phyloP scores from a whole-genome alignment of 1,284 basidiomycete genomes.

The Bondarzewia mesenterica region DNA sequence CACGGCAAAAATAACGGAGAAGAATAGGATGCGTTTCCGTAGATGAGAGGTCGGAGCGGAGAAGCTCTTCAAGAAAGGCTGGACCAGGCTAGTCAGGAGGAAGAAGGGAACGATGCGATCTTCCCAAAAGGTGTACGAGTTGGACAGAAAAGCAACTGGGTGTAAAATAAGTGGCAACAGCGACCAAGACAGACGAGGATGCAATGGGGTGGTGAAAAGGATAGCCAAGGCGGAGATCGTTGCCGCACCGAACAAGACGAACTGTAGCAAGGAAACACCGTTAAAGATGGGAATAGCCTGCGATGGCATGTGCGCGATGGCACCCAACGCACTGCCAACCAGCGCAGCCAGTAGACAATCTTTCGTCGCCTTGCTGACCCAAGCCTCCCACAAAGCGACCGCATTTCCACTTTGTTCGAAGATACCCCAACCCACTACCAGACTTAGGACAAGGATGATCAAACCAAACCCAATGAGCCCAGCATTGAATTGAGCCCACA shows the following conservation, averaged over 20 bases:
- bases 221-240: slow-evolving; percentile 32
- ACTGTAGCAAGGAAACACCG: slow-evolving; percentile 34
- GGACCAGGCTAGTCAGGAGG: slow-evolving; percentile 53
- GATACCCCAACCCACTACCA: slow-evolving; percentile 38
- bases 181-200: slow-evolving; percentile 24
- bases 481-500: slow-evolving; percentile 95
- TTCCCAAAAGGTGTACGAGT: slow-evolving; percentile 96
- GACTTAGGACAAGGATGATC: slow-evolving; percentile 37
- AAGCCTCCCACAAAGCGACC: slow-evolving; percentile 32
- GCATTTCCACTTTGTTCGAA: slow-evolving; percentile 35
- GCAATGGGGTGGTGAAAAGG: slow-evolving; percentile 27
- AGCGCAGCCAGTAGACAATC: slow-evolving; percentile 25
- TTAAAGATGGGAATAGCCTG: slow-evolving; percentile 23
- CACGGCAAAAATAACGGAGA: slow-evolving; percentile 59
- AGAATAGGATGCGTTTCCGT: slow-evolving; percentile 69
- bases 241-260: slow-evolving; percentile 35
- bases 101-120: slow-evolving; percentile 78
- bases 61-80: slow-evolving; percentile 51
- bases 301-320: slow-evolving; percentile 26
- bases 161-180: slow-evolving; percentile 59
- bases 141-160: slow-evolving; percentile 72
- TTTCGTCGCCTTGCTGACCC: slow-evolving; percentile 11
- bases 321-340: slow-evolving; percentile 36
- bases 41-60: slow-evolving; percentile 61
- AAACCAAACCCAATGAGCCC: slow-evolving; percentile 69